Evolutionary conservation across 768 basidiomycete species (phyloP), one percentile per base, ranked within the genome.

Genomic region (Kwoniella botswanensis): DNA sequence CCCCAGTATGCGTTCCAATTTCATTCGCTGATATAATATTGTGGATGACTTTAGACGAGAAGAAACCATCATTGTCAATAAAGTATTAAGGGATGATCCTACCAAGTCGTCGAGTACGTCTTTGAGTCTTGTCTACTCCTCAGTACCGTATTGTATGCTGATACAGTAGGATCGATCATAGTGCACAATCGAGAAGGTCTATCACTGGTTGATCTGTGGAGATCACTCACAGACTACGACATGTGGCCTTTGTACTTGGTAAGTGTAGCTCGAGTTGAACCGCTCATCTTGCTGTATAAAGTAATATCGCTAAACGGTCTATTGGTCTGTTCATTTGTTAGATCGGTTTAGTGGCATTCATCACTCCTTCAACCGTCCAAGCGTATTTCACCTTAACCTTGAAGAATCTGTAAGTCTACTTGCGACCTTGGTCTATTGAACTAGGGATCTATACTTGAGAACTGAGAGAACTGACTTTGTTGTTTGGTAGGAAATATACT

Each of bases 141-240:
- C 15, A 22, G 15, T 53, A 35, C 35, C 1, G 35, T 35, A 35
- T 35, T 35, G 35, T 35, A 13, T 50, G 46, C 46, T n/a, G 57
- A 41, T 1, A 21, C 18, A 22, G n/a, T 12, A 18, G 15, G 17
- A 26, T 10, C 35, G 21, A 24, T 11, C 43, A 18, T 43, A 74
- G 73, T 91, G 90, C 89, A 90, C 82, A 91, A 91, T 73, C 87
- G 90, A n/a, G 84, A 91, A 82, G 90, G 88, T 15, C 83, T 91
- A 4, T 84, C 84, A 4, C 58, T 85, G 9, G 80, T 74, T 70
- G 87, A 86, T 84, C 86, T 91, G 35, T 88, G 84, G 80, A 76
- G 85, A 26, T 86, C 88, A 15, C 68, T 90, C 22, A 83, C 82
- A 21, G 90, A 91, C 75, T 90, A 87, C 86, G 84, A 87, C 63